These are phyloP conservation scores for Avena atlantica DNA, from an alignment of 176 grass and related monocot genomes.

Conservation along the genomic window DNA sequence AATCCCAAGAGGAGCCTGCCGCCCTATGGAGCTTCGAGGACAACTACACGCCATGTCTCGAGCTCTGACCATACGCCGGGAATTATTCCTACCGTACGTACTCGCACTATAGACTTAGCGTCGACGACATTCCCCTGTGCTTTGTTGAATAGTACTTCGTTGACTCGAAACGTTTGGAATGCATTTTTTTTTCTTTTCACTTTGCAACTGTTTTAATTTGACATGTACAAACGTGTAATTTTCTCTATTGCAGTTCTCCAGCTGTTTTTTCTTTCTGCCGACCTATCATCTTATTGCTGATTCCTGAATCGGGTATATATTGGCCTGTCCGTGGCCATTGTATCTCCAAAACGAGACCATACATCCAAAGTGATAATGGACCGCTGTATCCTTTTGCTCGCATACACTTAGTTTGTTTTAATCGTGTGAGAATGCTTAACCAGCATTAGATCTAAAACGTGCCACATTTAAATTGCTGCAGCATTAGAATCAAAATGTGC, in stretches of 20 bases:
- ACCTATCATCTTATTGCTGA: not conserved
- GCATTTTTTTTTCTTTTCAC: too few relatives aligned
- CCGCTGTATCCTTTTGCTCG: too few relatives aligned
- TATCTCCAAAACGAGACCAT: not conserved
- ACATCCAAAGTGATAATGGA: too few relatives aligned
- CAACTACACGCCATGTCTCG: constrained; percentile 30
- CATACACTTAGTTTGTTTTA: too few relatives aligned
- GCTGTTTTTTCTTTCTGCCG: not conserved
- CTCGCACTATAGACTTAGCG: too few relatives aligned
- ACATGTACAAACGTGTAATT: not conserved
- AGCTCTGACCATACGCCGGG: constrained; percentile 20
- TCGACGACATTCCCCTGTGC: not conserved
- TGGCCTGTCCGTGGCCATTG: not conserved
- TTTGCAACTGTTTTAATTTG: not conserved
- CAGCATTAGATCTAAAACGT: too few relatives aligned
- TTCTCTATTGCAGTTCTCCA: not conserved
- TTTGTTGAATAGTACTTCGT: not conserved
- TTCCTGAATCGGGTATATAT: not conserved
- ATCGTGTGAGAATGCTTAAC: too few relatives aligned
- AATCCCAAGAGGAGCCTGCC: constrained; percentile 26
- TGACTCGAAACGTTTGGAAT: too few relatives aligned
- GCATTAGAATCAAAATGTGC: too few relatives aligned
- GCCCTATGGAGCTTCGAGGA: constrained; percentile 78
- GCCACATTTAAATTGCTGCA: too few relatives aligned
- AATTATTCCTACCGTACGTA: not conserved